Base-by-base conservation (phyloP, 768 basidiomycete species). In the Mrakia gelida region DNA sequence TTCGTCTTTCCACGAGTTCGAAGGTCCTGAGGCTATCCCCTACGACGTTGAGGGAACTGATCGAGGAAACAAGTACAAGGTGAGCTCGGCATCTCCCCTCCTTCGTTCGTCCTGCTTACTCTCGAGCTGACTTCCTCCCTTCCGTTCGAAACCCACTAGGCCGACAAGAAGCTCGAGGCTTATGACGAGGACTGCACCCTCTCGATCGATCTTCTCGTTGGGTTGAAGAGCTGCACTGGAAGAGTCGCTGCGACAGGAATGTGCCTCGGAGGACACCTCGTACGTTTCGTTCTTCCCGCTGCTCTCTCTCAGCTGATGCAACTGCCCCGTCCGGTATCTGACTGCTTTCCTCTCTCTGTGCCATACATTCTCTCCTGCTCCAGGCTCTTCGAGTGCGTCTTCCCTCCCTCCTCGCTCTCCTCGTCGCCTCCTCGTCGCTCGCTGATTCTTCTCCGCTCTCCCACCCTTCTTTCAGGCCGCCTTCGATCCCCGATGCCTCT, bases 31-130 rank as follows among this genome's bases (percentile, higher is more conserved):
- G 45, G 85, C 95, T 0, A 91, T 98, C 79, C 73, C 54, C 68
- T 75, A 79, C 68, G 78, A 79, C 30, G 54, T 63, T 15, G 9
- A 71, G 89, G 93, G 93, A 26, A 94, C 93, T 49, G 92, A 96
- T 83, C 86, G 91, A 80, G 96, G 96, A n/a, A 98, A 98, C 86
- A 88, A 86, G 81, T 96, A 92, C 88, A 98, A 98, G 88, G 93
- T 89, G 74, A 32, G 76, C 38, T 79, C 43, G 34, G n/a, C n/a
- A n/a, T 59, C 41, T 32, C 59, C 76, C 65, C n/a, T 13, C 6
- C 65, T 26, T 34, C 30, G 11, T 30, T 13, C 65, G 32, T 30
- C 65, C n/a, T 26, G 1, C 56, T 59, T 13, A 9, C n/a, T 8
- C 11, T 21, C 18, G 34, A 30, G 67, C 67, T 70, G 41, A 70